Evolutionary conservation across 2,329 filamentous ascomycete genomes (phyloP).

Genomic region (Pseudocercospora fuligena): DNA sequence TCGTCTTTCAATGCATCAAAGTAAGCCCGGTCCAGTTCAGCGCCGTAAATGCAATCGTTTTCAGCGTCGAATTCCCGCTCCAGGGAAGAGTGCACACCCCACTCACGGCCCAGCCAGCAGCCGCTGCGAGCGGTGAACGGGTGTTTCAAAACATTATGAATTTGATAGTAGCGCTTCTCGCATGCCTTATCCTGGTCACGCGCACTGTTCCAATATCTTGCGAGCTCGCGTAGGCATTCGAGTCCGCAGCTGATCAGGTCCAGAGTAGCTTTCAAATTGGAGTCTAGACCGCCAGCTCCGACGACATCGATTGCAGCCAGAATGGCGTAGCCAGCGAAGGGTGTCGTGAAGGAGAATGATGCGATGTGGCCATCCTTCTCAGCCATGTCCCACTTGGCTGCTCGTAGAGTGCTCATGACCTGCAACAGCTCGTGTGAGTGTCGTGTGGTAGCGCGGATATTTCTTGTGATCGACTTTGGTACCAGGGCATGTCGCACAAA

Average conservation of each 20-base stretch:
- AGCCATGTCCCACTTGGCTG: constrained; percentile 29
- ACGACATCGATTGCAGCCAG: constrained; percentile 70
- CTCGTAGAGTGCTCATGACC: constrained; percentile 33
- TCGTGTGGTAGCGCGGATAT: constrained; percentile 55
- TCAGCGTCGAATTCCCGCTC: constrained; percentile 37
- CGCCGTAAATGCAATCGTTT: constrained; percentile 43
- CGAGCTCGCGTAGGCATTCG: constrained; percentile 61
- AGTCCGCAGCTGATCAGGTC: constrained; percentile 60
- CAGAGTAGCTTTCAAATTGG: constrained; percentile 58
- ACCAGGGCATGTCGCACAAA: constrained; percentile 56
- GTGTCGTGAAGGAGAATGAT: constrained; percentile 51
- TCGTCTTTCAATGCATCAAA: constrained; percentile 35
- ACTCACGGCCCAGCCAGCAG: constrained; percentile 41
- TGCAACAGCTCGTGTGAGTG: constrained; percentile 60
- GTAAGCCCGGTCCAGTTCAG: constrained; percentile 30
- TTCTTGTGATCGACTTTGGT: constrained; percentile 49
- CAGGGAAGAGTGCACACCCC: constrained; percentile 40
- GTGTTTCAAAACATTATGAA: constrained; percentile 47
- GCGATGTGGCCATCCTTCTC: constrained; percentile 42
- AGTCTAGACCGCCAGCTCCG: constrained; percentile 62
- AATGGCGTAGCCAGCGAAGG: constrained; percentile 66
- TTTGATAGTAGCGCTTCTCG: constrained; percentile 50
- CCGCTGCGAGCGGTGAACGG: constrained; percentile 44
- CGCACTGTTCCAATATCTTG: constrained; percentile 64
- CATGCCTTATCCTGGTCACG: constrained; percentile 57